Base-by-base conservation (phyloP, 2,329 filamentous ascomycete species). In the Apiospora pterosperma region DNA sequence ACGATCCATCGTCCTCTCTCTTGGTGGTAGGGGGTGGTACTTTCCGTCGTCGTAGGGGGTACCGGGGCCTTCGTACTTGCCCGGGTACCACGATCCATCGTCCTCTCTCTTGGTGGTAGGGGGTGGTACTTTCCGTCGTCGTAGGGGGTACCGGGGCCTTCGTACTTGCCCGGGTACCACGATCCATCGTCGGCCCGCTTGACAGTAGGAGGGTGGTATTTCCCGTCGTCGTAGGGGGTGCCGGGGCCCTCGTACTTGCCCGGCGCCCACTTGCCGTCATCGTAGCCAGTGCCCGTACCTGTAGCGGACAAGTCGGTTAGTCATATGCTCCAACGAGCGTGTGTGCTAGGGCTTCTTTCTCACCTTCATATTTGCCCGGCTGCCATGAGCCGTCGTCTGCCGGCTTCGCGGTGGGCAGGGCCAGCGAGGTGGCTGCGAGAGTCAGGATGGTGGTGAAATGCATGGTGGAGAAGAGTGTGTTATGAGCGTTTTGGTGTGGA, bases 281-380 rank as follows among this genome's bases (percentile, higher is more conserved):
- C 61, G 28, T 14, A 7, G 19, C 16, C 34, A 7, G 61, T 62
- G 8, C 48, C 48, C 6, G 19, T 21, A 28, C 48, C 48, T 28
- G 19, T 28, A 58, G 48, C 21, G 7, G 48, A 16, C 5, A 28
- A 6, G 12, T 58, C 25, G 21, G 48, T 28, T 14, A 28, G 39
- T 12, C 14, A 25, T 28, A 16, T 58, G 21, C 1, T n/a, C 12
- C 31, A 16, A 58, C 14, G 25, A 28, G 23, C 7, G 12, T 5
- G 25, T 16, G 21, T 58, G 48, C 4, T n/a, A 41, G 19, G 38
- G 38, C 38, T 41, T 41, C 21, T 12, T 31, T 41, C 21, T 12
- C n/a, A 7, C 60, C 60, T n/a, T 62, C 60, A 38, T 62, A 62
- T 38, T 44, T 62, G 60, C 60, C 60, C 41, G 36, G 36, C 11